Percentiles rank a stretch among this genome's conserved stretches.
These are phyloP conservation scores for Boletellus deceptivus DNA, from an alignment of 1,284 basidiomycete genomes.

Conservation along the genomic window DNA sequence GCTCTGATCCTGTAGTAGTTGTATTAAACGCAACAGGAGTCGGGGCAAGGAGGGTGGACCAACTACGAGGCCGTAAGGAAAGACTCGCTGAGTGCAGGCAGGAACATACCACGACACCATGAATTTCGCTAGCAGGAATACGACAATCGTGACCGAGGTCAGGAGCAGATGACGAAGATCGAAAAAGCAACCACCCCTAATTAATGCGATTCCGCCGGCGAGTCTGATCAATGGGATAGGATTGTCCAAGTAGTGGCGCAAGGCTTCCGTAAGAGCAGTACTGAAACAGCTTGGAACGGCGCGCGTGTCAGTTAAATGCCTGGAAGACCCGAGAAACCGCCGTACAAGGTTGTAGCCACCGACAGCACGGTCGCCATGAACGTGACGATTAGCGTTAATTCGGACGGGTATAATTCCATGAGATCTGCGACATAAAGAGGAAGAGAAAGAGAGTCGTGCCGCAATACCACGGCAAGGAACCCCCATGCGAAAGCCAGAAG, in stretches of 20 bases:
- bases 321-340: not conserved
- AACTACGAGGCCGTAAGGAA: not conserved
- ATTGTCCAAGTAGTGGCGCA: slow-evolving; percentile 1
- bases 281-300: slow-evolving; percentile 1
- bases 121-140: not conserved
- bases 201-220: not conserved
- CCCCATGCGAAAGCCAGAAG: slow-evolving; percentile 1
- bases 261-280: slow-evolving; percentile 3
- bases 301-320: not conserved
- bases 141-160: not conserved
- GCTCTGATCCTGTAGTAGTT: not conserved
- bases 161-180: not conserved
- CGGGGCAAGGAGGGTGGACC: slow-evolving; percentile 11
- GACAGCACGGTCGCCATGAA: slow-evolving; percentile 8
- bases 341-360: slow-evolving; percentile 1
- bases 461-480: slow-evolving; percentile 4
- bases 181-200: not conserved
- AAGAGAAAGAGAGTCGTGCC: not conserved
- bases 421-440: not conserved
- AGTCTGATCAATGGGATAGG: slow-evolving; percentile 6
- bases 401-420: not conserved
- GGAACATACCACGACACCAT: slow-evolving; percentile 5
- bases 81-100: not conserved
- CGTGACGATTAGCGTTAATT: slow-evolving; percentile 6
- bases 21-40: not conserved